A percentile compares a stretch with the other conserved stretches of the same genome.
These are phyloP conservation scores for Alternaria solani DNA, from an alignment of 2,329 filamentous ascomycete genomes.

Conservation along the genomic window DNA sequence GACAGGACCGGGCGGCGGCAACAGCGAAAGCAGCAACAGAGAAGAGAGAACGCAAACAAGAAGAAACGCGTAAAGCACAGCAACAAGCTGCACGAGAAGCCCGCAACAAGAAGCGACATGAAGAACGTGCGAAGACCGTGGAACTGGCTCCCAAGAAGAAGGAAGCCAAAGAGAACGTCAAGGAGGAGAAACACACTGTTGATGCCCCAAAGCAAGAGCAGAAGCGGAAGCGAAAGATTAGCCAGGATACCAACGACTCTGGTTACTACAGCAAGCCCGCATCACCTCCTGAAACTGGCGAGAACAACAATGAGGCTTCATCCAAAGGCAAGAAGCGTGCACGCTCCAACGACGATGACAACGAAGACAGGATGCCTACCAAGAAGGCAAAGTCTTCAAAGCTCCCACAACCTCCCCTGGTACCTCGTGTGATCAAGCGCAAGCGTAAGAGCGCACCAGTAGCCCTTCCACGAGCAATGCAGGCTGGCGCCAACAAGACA, in stretches of 20 bases:
- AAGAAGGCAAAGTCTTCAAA: conserved; percentile 1
- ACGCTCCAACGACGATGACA: neutral
- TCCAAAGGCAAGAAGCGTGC: conserved; percentile 1
- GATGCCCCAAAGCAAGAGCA: neutral
- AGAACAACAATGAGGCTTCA: neutral
- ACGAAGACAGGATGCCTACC: neutral
- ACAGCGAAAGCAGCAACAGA: neutral
- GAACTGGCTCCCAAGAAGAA: neutral
- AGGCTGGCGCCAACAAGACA: neutral
- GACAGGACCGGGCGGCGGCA: neutral
- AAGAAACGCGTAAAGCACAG: neutral
- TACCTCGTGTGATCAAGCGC: neutral
- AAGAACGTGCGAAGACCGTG: neutral
- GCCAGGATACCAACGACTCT: neutral
- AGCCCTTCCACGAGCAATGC: neutral
- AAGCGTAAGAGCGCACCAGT: neutral
- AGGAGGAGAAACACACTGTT: neutral
- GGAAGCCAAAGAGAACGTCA: neutral
- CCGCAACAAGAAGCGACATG: neutral
- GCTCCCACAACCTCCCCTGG: neutral
- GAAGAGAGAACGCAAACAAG: neutral
- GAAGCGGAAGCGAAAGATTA: neutral
- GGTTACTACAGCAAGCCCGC: neutral
- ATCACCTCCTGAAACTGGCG: neutral
- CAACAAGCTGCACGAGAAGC: neutral